Percentiles rank a stretch among this genome's conserved stretches.
phyloP scores from a whole-genome alignment of 495 filamentous ascomycete species.

The Trichoderma reesei region DNA sequence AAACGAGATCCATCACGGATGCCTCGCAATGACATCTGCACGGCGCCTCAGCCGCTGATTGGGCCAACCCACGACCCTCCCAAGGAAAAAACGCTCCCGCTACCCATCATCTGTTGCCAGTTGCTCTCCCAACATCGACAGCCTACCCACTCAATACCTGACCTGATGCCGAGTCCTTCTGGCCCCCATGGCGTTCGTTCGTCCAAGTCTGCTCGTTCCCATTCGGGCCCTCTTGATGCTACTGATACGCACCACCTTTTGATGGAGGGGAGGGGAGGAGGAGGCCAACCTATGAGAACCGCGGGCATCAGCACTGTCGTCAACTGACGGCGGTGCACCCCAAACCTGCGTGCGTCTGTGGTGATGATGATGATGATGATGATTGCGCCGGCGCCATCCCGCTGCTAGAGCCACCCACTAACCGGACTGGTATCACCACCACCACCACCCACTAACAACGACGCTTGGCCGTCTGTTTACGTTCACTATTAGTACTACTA shows the following conservation, averaged over 20 bases:
- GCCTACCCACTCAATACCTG: no score
- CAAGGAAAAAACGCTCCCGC: background rate
- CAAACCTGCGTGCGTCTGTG: background rate
- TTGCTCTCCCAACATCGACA: no score
- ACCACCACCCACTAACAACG: background rate
- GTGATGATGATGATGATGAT: no score
- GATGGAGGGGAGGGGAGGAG: no score
- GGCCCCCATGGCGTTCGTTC: background rate
- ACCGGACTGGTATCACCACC: background rate
- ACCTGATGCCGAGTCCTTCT: background rate
- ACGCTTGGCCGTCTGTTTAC: no score
- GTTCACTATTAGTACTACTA: no score
- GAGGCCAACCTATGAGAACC: background rate
- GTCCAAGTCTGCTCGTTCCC: background rate
- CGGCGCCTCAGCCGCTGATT: background rate
- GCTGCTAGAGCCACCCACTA: background rate
- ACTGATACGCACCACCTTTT: background rate
- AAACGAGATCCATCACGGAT: slow-evolving; percentile 2
- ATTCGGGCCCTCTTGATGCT: background rate
- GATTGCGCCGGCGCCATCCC: background rate
- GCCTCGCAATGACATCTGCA: slow-evolving; percentile 4
- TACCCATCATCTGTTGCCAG: no score
- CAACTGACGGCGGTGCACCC: no score
- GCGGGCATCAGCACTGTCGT: background rate
- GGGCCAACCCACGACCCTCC: no score